Percentiles rank a stretch among this genome's conserved stretches.
These are phyloP conservation scores for Solanum hybrid DNA, from an alignment of 305 asterid genomes.

Conservation along the genomic window DNA sequence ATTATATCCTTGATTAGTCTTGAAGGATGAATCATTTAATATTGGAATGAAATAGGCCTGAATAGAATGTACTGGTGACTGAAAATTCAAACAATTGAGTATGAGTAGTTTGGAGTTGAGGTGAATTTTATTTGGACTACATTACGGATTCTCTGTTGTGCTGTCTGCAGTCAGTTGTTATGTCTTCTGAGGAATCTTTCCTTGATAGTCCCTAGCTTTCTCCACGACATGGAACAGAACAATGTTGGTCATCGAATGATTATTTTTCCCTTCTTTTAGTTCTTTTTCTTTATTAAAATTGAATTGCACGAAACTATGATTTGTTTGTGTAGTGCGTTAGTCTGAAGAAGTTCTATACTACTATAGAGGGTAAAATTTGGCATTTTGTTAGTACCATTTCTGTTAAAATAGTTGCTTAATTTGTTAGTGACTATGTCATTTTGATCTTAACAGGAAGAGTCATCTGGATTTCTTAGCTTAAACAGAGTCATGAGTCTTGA, in stretches of 20 bases:
- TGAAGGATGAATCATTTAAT: background rate
- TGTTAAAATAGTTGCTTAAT: background rate
- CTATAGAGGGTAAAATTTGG: background rate
- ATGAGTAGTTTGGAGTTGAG: background rate
- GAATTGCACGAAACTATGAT: background rate
- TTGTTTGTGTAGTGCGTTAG: background rate
- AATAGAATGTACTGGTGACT: background rate
- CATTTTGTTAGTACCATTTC: background rate
- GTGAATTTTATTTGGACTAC: background rate
- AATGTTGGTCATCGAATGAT: background rate
- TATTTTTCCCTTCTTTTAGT: background rate
- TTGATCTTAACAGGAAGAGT: constrained; percentile 40
- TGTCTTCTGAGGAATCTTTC: background rate
- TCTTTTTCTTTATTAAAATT: background rate
- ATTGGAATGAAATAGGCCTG: background rate
- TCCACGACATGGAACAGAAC: background rate
- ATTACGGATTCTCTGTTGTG: background rate
- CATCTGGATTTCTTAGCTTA: constrained; percentile 88
- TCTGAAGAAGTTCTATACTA: background rate
- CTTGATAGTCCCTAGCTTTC: background rate
- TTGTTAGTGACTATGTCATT: background rate
- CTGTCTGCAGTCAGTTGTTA: background rate
- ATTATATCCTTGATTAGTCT: background rate
- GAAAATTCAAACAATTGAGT: background rate
- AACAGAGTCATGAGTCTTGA: constrained; percentile 91